Evolutionary conservation across 345 rosid genomes (phyloP), one percentile per base, ranked within the genome.

Genomic region (Excoecaria agallocha): DNA sequence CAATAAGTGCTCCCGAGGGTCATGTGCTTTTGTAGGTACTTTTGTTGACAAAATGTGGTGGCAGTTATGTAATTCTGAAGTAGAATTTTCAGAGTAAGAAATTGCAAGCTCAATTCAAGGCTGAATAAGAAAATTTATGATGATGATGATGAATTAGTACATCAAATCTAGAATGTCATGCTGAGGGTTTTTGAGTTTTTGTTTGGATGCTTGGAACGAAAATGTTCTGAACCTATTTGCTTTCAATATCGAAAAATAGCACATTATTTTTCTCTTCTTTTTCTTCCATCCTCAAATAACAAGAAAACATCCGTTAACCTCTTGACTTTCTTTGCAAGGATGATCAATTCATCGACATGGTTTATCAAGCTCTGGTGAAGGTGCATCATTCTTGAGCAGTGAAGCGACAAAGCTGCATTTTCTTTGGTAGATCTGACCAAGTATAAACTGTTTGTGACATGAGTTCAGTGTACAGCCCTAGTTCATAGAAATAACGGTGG

Each of bases 331-430:
- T 38, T 70, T 83, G 50, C 62, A 71, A 90, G 94, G 92, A 90
- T 62, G 92, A 90, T 56, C 90, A 81, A 69, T 90, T 88, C 74
- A 74, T 90, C 6, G 88, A 90, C 78, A 76, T 85, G 89, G 87
- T 90, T 76, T 81, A 83, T 81, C 87, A 83, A 76, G 82, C 92
- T 25, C 66, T 90, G 81, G 75, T 80, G 68, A 85, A 84, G 78
- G 84, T 77, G 65, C 86, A 87, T 38, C 84, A 78, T 25, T 71
- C 80, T 41, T 89, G 88, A 89, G 82, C n/a, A 17, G 45, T 25
- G 37, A 67, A 63, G 72, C 45, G 64, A 62, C 19, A 35, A 6
- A 20, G 30, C 25, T 22, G 25, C 50, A 22, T 79, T 71, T 45
- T 13, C 59, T 68, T 41, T 35, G 52, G 77, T 71, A 13, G 64